Evolutionary conservation across 371 early-diverging fungal genomes (phyloP).

Genomic region (Umbelopsis sp.): DNA sequence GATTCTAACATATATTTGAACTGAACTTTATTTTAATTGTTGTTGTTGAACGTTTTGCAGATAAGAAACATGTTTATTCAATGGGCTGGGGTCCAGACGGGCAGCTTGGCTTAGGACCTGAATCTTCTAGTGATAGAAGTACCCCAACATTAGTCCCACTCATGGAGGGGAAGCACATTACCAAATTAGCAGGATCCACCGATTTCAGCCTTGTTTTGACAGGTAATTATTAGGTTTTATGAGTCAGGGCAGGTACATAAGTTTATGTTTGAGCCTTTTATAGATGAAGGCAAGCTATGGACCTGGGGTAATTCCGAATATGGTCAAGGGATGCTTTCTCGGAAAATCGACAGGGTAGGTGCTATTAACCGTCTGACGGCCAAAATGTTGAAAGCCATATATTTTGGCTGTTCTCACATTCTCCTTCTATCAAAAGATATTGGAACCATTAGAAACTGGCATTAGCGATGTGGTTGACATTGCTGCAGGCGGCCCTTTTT

Average conservation of each 20-base stretch:
- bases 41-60: conserved; percentile 21
- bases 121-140: conserved; percentile 44
- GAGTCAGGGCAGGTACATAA: neutral
- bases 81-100: conserved; percentile 89
- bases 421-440: conserved; percentile 43
- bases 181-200: conserved; percentile 65
- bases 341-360: conserved; percentile 70
- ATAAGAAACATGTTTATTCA: conserved; percentile 54
- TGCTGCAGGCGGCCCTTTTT: conserved; percentile 79
- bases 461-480: conserved; percentile 48
- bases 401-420: neutral
- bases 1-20: neutral
- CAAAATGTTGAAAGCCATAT: neutral
- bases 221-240: conserved; percentile 22
- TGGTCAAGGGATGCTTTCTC: conserved; percentile 76
- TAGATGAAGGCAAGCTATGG: conserved; percentile 59
- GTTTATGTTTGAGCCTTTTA: too few species aligned
- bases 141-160: conserved; percentile 51
- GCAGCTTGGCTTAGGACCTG: conserved; percentile 69
- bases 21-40: neutral
- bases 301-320: conserved; percentile 88
- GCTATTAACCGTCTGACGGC: too few species aligned
- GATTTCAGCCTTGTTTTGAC: conserved; percentile 73
- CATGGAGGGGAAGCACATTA: conserved; percentile 37
- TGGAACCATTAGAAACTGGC: conserved; percentile 57